These are phyloP conservation scores for Lichenothelia convexa DNA, from an alignment of 495 filamentous ascomycete species.

Conservation along the genomic window DNA sequence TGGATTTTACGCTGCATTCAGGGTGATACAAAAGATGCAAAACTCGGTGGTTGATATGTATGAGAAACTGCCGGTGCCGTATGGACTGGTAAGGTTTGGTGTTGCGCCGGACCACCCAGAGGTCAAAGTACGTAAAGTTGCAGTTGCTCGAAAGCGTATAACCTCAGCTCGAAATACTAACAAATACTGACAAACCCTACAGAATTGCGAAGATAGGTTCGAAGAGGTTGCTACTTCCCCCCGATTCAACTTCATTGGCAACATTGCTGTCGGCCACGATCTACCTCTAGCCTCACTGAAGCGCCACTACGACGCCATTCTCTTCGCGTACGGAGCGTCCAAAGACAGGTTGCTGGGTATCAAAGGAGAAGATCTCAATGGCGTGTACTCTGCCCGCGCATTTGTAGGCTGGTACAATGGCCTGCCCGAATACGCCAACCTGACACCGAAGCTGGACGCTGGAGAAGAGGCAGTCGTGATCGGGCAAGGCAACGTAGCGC, in stretches of 20 bases:
- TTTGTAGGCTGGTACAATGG: conserved; percentile 99
- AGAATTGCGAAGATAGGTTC: conserved; percentile 94
- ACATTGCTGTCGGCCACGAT: conserved; percentile 58
- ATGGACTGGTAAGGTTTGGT: conserved; percentile 77
- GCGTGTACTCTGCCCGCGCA: conserved; percentile 73
- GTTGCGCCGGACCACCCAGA: conserved; percentile 96
- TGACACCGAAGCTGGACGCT: conserved; percentile 56
- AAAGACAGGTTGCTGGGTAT: conserved; percentile 64
- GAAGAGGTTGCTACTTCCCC: conserved; percentile 64
- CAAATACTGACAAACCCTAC: neutral
- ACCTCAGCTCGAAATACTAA: neutral
- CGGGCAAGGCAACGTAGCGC: conserved; percentile 87
- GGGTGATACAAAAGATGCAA: conserved; percentile 54
- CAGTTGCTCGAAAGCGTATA: neutral
- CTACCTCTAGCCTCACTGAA: conserved; percentile 50
- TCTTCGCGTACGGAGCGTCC: conserved; percentile 85
- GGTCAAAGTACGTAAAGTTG: conserved; percentile 54
- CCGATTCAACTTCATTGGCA: conserved; percentile 81
- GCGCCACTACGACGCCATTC: conserved; percentile 76
- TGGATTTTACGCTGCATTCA: conserved; percentile 84
- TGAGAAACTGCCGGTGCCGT: conserved; percentile 81
- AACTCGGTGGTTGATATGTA: conserved; percentile 83
- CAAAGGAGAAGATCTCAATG: conserved; percentile 57
- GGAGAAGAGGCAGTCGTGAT: conserved; percentile 79
- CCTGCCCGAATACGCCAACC: conserved; percentile 58